These are phyloP conservation scores for Pleurotus djamor DNA, from an alignment of 768 basidiomycete genomes.

Conservation along the genomic window DNA sequence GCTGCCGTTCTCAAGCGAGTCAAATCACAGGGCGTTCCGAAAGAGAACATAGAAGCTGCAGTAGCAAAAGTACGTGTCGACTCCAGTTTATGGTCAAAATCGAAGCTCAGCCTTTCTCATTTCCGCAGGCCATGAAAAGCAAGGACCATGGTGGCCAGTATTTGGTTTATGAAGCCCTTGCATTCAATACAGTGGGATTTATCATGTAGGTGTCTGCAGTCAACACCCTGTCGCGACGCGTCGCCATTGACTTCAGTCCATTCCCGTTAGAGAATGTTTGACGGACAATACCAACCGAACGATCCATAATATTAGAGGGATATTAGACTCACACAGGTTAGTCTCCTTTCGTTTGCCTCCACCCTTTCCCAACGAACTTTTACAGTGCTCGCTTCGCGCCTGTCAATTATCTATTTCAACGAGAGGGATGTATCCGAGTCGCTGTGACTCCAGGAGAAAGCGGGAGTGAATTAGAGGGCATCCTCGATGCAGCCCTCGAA, in stretches of 20 bases:
- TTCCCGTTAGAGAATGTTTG: slow-evolving; percentile 44
- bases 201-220: neutral
- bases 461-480: slow-evolving; percentile 23
- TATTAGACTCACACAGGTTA: slow-evolving; percentile 47
- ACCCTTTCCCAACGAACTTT: neutral
- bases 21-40: slow-evolving; percentile 60
- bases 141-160: slow-evolving; percentile 44
- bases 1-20: slow-evolving; percentile 54
- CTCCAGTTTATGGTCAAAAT: neutral
- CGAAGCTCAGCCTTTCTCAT: slow-evolving; percentile 1
- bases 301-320: slow-evolving; percentile 51
- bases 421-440: slow-evolving; percentile 51
- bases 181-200: slow-evolving; percentile 50
- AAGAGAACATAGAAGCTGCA: slow-evolving; percentile 65
- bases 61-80: slow-evolving; percentile 43
- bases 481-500: slow-evolving; percentile 38
- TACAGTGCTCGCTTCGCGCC: slow-evolving; percentile 58
- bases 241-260: no score
- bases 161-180: slow-evolving; percentile 61
- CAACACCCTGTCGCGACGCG: neutral
- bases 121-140: slow-evolving; percentile 40
- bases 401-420: slow-evolving; percentile 64
- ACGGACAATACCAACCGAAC: slow-evolving; percentile 69
- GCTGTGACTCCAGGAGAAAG: slow-evolving; percentile 29
- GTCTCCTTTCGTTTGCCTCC: slow-evolving; percentile 11